Evolutionary conservation across 305 asterid species (phyloP), one percentile per base, ranked within the genome.

Genomic region (Fraxinus sp.): DNA sequence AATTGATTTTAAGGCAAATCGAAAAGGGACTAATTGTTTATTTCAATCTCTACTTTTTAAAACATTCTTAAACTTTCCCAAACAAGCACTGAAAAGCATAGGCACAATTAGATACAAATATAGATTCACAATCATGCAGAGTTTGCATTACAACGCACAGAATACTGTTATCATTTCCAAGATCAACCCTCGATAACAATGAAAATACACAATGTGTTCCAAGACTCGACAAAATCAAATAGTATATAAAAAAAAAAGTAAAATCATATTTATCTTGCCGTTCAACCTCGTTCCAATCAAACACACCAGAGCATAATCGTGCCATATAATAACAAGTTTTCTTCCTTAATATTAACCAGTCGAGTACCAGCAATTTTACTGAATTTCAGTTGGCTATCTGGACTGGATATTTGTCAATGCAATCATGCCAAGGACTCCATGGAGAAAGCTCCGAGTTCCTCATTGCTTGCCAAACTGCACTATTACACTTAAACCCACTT

Each of bases 381-480:
- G 5, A 80, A 5, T 36, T 72, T 85, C 78, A 87, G 20, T 80
- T 30, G 28, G 24, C 43, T 36, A 84, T 68, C 30, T 89, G 73
- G 39, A 90, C 89, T 0, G 96, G 94, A 37, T 92, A 92, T 13
- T 59, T 78, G 33, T 86, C 62, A 13, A 88, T 80, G 84, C 94
- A 90, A 28, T 88, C 90, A 4, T 79, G 84, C 96, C 94, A 92
- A 10, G 94, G 96, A 85, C 82, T 86, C 43, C 81, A 39, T 4
- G 86, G 82, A 46, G 91, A 87, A 55, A 91, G 83, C 81, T 83
- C 84, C 33, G 89, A 92, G 37, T 90, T 43, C 59, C 72, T 13
- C 1, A 90, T 83, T 79, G 96, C 91, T 36, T 86, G 55, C 96
- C 96, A 92, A 4, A 92, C 94, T 2, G 93, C 93, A 74, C 96